Evolutionary conservation across 2,329 filamentous ascomycete genomes (phyloP).

Genomic region (Fusarium palustre): DNA sequence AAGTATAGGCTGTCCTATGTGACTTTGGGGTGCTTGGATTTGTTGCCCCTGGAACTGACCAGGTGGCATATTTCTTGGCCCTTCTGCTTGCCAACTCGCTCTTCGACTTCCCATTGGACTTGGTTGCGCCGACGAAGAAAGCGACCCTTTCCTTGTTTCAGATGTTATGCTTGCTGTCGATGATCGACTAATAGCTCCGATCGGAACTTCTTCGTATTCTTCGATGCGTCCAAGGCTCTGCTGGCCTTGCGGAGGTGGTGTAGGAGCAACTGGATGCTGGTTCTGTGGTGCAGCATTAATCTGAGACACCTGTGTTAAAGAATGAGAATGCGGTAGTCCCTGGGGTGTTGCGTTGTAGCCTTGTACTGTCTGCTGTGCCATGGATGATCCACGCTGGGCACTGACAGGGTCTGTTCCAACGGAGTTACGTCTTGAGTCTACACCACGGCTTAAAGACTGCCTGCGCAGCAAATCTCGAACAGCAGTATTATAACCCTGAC

Average conservation of each 20-base stretch:
- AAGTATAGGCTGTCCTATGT: slow-evolving; percentile 17
- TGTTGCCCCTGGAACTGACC: slow-evolving; percentile 30
- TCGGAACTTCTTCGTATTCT: slow-evolving; percentile 42
- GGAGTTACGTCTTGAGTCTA: slow-evolving; percentile 40
- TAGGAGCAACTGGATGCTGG: slow-evolving; percentile 8
- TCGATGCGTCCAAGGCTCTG: slow-evolving; percentile 43
- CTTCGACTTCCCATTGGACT: slow-evolving; percentile 39
- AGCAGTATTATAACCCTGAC: slow-evolving; percentile 37
- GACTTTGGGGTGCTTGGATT: slow-evolving; percentile 6
- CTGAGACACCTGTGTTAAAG: slow-evolving; percentile 31
- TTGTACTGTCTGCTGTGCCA: slow-evolving; percentile 18
- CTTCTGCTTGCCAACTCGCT: slow-evolving; percentile 39
- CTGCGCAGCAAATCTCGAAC: slow-evolving; percentile 44
- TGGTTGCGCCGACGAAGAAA: slow-evolving; percentile 33
- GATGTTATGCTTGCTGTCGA: slow-evolving; percentile 32
- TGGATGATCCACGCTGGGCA: slow-evolving; percentile 27
- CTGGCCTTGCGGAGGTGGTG: slow-evolving; percentile 31
- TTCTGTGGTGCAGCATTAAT: slow-evolving; percentile 13
- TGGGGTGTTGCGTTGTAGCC: slow-evolving; percentile 5
- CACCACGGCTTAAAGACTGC: slow-evolving; percentile 36
- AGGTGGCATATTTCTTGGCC: slow-evolving; percentile 19
- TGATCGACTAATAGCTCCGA: slow-evolving; percentile 31
- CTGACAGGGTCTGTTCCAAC: slow-evolving; percentile 32
- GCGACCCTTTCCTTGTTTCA: slow-evolving; percentile 30
- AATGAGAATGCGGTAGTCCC: slow-evolving; percentile 25